phyloP scores from a whole-genome alignment of 2,329 filamentous ascomycete genomes.

The Colletotrichum salicis region DNA sequence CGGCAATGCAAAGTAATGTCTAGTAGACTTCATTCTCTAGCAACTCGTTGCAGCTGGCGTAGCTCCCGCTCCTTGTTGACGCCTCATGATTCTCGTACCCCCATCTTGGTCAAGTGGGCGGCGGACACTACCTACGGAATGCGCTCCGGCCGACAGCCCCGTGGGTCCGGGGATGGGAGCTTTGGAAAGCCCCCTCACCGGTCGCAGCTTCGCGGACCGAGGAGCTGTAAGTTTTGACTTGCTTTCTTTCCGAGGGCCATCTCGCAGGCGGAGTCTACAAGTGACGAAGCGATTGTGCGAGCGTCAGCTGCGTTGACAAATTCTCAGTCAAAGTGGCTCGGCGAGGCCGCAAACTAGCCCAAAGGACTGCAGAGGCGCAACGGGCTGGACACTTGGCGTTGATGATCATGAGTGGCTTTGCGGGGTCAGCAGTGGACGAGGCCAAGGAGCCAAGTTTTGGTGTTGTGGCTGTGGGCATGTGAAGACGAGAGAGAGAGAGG shows the following conservation, averaged over 20 bases:
- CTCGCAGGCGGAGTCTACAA: no score
- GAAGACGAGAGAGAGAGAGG: conserved; percentile 1
- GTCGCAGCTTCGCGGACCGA: neutral
- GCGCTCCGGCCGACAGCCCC: neutral
- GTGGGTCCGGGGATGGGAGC: neutral
- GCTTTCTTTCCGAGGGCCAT: neutral
- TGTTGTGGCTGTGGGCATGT: conserved; percentile 30
- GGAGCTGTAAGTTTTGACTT: neutral
- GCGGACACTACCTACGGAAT: neutral
- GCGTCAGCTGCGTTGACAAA: neutral
- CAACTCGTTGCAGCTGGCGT: neutral
- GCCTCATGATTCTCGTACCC: neutral
- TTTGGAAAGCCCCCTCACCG: neutral
- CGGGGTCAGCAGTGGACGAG: conserved; percentile 12
- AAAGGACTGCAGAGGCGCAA: conserved; percentile 3
- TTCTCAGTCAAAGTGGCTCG: neutral
- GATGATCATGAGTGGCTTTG: conserved; percentile 28
- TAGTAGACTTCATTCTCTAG: neutral
- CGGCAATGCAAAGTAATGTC: neutral
- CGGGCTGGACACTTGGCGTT: conserved; percentile 20
- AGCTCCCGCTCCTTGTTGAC: neutral
- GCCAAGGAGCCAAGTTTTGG: conserved; percentile 13
- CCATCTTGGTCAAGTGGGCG: neutral
- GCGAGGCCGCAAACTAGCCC: conserved; percentile 7
- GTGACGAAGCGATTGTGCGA: neutral